phyloP scores from a whole-genome alignment of 345 rosid genomes.

The Syzygium grande region DNA sequence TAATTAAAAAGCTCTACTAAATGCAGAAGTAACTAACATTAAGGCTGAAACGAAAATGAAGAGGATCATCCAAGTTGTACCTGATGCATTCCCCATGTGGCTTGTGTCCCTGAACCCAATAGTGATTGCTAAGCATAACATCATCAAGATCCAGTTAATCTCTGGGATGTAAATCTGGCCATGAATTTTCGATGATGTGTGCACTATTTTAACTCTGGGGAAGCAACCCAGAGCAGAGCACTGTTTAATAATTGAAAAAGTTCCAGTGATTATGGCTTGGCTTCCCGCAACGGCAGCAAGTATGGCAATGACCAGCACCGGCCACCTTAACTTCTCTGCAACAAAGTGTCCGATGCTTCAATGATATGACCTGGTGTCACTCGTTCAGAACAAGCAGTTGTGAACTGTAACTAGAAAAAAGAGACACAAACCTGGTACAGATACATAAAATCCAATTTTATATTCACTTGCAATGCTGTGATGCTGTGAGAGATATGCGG shows the following conservation, averaged over 20 bases:
- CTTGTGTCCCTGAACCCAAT: conserved; percentile 83
- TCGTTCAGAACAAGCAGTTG: neutral
- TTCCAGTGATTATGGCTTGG: conserved; percentile 91
- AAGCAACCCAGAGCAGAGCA: conserved; percentile 83
- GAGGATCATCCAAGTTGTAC: conserved; percentile 17
- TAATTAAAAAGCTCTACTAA: neutral
- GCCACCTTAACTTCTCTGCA: conserved; percentile 74
- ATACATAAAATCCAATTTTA: conserved; percentile 68
- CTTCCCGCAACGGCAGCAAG: conserved; percentile 95
- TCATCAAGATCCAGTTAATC: conserved; percentile 87
- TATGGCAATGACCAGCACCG: conserved; percentile 82
- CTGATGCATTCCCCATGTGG: conserved; percentile 90
- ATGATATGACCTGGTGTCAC: neutral
- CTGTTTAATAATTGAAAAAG: conserved; percentile 86
- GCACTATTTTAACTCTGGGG: conserved; percentile 79
- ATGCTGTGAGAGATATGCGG: conserved; percentile 77
- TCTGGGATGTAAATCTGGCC: conserved; percentile 96
- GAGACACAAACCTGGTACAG: conserved; percentile 57
- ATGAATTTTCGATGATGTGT: conserved; percentile 82
- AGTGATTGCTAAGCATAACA: conserved; percentile 78
- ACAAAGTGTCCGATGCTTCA: neutral
- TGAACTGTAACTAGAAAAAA: neutral
- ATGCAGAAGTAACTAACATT: neutral
- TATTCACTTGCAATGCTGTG: conserved; percentile 31
- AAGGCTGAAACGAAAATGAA: neutral